Conservation (phyloP, 805 yeast species). For the Yamadazyma philogaea region DNA sequence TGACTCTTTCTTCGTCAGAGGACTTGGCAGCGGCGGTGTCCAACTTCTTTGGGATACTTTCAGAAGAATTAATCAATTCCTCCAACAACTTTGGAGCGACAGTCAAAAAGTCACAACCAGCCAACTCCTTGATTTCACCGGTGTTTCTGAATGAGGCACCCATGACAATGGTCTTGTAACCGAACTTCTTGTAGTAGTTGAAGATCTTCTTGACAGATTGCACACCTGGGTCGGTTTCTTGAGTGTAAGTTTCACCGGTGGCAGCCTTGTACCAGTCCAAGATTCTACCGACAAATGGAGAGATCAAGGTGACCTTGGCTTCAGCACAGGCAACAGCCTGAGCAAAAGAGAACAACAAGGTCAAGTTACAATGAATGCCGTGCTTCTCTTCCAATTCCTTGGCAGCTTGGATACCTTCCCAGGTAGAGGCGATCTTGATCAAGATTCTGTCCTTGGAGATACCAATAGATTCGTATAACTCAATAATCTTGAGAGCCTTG, state of each 20-base stretch:
- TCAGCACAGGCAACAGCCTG: conserved; percentile 99
- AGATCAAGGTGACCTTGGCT: conserved; percentile 91
- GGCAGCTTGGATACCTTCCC: conserved; percentile 99
- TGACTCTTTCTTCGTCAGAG: conserved; percentile 60
- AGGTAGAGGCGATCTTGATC: conserved; percentile 96
- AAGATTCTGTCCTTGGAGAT: conserved; percentile 85
- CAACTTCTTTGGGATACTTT: conserved; percentile 75
- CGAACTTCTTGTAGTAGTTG: conserved; percentile 97
- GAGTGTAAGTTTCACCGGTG: conserved; percentile 83
- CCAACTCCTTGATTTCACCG: conserved; percentile 93
- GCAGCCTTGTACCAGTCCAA: conserved; percentile 96
- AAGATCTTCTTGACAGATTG: conserved; percentile 78
- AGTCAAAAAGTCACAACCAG: conserved; percentile 96
- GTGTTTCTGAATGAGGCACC: conserved; percentile 99
- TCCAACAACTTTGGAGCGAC: conserved; percentile 91
- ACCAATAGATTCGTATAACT: conserved; percentile 80
- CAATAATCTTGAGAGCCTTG: conserved; percentile 90
- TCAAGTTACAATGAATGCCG: conserved; percentile 91
- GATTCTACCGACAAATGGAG: conserved; percentile 99
- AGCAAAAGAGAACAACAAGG: conserved; percentile 87
- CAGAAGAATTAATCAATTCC: conserved; percentile 76
- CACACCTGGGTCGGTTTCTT: conserved; percentile 94
- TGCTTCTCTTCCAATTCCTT: conserved; percentile 87
- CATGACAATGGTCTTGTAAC: conserved; percentile 97
- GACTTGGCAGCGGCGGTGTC: conserved; percentile 61